phyloP scores from a whole-genome alignment of 1,139 yeast species.

The Suhomyces maxii region DNA sequence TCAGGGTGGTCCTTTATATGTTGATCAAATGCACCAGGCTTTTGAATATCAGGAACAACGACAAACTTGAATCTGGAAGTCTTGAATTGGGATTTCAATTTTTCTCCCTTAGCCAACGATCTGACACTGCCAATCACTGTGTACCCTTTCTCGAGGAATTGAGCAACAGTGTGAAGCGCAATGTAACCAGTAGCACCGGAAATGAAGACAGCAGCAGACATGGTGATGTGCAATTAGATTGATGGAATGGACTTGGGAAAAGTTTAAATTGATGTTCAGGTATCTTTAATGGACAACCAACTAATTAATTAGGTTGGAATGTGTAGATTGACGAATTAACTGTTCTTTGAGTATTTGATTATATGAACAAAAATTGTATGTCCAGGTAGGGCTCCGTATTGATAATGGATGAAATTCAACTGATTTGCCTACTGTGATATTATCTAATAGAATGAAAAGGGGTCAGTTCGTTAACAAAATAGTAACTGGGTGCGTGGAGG shows the following conservation, averaged over 20 bases:
- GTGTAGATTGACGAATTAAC: too few species aligned
- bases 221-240: not conserved
- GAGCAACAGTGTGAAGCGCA: conserved; percentile 28
- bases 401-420: too few species aligned
- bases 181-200: conserved; percentile 48
- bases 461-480: too few species aligned
- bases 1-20: conserved; percentile 31
- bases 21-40: conserved; percentile 31
- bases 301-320: too few species aligned
- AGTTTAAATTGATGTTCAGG: too few species aligned
- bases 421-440: too few species aligned
- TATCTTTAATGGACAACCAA: too few species aligned
- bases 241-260: not conserved
- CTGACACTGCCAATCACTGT: conserved; percentile 40
- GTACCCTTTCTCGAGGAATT: conserved; percentile 26
- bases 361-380: too few species aligned
- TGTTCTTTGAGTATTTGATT: not conserved
- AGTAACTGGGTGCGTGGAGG: too few species aligned
- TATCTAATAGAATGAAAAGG: too few species aligned
- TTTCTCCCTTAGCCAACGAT: conserved; percentile 32
- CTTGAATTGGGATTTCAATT: conserved; percentile 20
- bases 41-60: conserved; percentile 29
- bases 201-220: conserved; percentile 27
- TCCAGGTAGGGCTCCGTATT: too few species aligned
- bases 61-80: conserved; percentile 26